Evolutionary conservation across 2,329 filamentous ascomycete species (phyloP).

Genomic region (Chlorencoelia australis): DNA sequence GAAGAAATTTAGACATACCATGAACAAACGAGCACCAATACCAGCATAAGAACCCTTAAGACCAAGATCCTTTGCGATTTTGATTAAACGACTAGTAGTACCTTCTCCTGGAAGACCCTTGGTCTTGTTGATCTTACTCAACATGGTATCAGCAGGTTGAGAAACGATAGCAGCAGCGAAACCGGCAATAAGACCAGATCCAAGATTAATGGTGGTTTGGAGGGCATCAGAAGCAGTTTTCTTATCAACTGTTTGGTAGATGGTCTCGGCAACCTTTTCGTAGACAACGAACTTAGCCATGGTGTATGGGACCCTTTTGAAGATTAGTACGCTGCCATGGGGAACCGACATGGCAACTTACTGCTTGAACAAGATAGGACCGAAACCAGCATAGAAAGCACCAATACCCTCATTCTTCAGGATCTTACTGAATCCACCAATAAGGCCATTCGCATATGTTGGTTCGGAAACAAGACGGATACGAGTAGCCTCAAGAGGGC

Average conservation of each 20-base stretch:
- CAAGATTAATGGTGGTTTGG: conserved; percentile 75
- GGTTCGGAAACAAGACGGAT: conserved; percentile 88
- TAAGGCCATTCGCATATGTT: conserved; percentile 69
- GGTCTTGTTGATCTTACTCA: conserved; percentile 94
- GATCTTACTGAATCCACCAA: conserved; percentile 77
- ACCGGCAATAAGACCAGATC: conserved; percentile 67
- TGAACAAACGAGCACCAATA: conserved; percentile 71
- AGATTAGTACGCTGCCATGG: neutral
- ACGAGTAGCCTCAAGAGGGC: conserved; percentile 86
- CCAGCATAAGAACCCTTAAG: conserved; percentile 67
- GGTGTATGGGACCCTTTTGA: conserved; percentile 67
- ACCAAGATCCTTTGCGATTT: conserved; percentile 82
- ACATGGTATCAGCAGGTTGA: conserved; percentile 88
- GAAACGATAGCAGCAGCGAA: conserved; percentile 81
- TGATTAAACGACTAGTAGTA: conserved; percentile 69
- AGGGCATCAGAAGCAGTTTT: conserved; percentile 52
- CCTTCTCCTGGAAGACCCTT: conserved; percentile 79
- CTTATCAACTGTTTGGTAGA: conserved; percentile 65
- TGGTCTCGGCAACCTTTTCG: conserved; percentile 73
- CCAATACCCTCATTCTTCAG: conserved; percentile 70
- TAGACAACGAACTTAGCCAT: conserved; percentile 93
- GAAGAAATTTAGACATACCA: too few species aligned
- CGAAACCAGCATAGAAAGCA: conserved; percentile 87
- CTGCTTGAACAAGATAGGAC: conserved; percentile 77
- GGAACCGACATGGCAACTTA: conserved; percentile 30